Percentiles rank a stretch among this genome's conserved stretches.
phyloP scores from a whole-genome alignment of 179 eudicot species.

The Vitellaria paradoxa region DNA sequence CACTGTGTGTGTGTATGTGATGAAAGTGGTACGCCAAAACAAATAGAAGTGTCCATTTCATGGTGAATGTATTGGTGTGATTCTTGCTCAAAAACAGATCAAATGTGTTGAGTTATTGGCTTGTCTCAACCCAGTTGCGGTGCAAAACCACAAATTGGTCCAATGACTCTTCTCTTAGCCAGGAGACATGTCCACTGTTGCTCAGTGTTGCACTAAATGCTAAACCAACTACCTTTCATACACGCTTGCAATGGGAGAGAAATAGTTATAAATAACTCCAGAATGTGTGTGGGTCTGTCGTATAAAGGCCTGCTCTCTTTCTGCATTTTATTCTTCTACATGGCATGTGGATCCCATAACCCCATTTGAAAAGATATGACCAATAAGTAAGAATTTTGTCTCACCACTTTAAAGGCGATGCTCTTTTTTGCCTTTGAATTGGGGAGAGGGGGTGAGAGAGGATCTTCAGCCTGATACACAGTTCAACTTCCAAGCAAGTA shows the following conservation, averaged over 20 bases:
- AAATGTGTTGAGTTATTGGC: too few relatives aligned
- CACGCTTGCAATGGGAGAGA: neutral
- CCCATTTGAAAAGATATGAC: neutral
- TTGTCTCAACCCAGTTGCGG: too few relatives aligned
- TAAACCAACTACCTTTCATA: neutral
- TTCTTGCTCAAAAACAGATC: too few relatives aligned
- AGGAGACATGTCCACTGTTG: neutral
- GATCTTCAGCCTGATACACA: neutral
- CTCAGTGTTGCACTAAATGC: neutral
- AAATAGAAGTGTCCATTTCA: too few relatives aligned
- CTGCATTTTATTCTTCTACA: neutral
- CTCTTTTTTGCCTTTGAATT: too few relatives aligned
- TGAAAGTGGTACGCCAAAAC: too few relatives aligned
- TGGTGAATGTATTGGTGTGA: too few relatives aligned
- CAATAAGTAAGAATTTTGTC: neutral
- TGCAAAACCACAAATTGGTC: neutral
- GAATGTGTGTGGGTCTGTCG: neutral
- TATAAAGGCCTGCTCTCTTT: neutral
- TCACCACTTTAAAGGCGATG: too few relatives aligned
- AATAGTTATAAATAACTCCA: neutral
- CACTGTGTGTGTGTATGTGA: too few relatives aligned
- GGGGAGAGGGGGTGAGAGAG: too few relatives aligned
- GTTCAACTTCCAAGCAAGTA: neutral
- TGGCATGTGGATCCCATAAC: neutral
- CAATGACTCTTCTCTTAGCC: neutral